Conservation (phyloP, 2,329 filamentous ascomycete genomes). For the Epichloe aotearoae region DNA sequence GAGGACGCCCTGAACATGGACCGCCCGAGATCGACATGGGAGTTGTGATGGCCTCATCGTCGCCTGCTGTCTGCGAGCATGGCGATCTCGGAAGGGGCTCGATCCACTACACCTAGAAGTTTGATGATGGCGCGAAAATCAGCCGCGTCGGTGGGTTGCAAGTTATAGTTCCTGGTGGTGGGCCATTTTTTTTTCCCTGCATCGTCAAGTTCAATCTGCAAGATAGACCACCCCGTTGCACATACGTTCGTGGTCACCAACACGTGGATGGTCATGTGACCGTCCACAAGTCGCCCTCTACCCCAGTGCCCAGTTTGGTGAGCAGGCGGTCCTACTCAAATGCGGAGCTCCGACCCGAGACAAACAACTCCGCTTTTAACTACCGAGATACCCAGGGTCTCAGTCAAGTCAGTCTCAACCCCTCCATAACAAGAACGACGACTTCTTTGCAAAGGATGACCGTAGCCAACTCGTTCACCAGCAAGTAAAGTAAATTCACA, state of each 20-base stretch:
- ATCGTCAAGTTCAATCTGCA: not conserved
- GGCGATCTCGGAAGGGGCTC: conserved; percentile 7
- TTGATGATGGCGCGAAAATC: not conserved
- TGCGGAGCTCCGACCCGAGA: not conserved
- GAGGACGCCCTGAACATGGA: conserved; percentile 14
- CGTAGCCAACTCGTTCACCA: too few relatives aligned
- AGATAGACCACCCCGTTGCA: not conserved
- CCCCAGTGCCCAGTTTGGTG: too few relatives aligned
- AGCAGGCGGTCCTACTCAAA: not conserved
- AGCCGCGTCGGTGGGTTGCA: not conserved
- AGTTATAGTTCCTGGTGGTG: not conserved
- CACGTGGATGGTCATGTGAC: conserved; percentile 6
- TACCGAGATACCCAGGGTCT: too few relatives aligned
- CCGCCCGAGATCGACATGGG: conserved; percentile 13
- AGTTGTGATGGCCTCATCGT: conserved; percentile 22
- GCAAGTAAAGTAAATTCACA: too few relatives aligned
- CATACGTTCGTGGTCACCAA: not conserved
- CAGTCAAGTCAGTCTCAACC: too few relatives aligned
- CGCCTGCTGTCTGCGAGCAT: conserved; percentile 17
- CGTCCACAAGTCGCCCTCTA: not conserved
- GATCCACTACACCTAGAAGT: not conserved
- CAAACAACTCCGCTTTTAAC: too few relatives aligned
- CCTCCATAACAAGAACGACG: too few relatives aligned
- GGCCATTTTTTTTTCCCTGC: not conserved
- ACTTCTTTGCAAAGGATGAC: too few relatives aligned